Base-by-base conservation (phyloP, 1,284 basidiomycete species). In the Ceratobasidium theobromae region DNA sequence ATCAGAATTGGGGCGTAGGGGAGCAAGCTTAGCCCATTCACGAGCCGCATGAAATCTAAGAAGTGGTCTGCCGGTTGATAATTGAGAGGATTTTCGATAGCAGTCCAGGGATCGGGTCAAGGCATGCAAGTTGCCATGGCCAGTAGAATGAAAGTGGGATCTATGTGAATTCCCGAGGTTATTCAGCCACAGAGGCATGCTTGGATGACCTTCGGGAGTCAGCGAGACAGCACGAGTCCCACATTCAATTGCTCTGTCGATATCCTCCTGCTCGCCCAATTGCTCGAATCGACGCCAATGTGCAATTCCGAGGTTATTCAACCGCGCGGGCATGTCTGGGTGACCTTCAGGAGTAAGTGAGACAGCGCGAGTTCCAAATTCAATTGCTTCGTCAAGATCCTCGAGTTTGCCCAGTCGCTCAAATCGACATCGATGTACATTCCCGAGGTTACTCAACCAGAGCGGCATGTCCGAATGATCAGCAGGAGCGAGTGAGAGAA, bases 271-370 rank as follows among this genome's bases (percentile, higher is more conserved):
- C 12, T 12, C 30, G 12, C n/a, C n/a, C 12, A 18, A 6, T 5
- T 12, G n/a, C 14, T 53, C 52, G 30, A 8, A 38, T 38, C 35
- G 35, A 38, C 16, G 9, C 35, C 35, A 8, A 38, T 38, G 16
- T 38, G 35, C 8, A 8, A 38, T 16, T 16, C 35, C 35, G 9
- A 38, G 35, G 16, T 8, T 16, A 38, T 8, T 16, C 8, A 8
- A 38, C 35, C 35, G 35, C 9, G 9, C 9, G 9, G 52, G 30
- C 27, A 21, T 9, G n/a, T 30, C 28, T n/a, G 52, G 23, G 28
- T 53, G 52, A 53, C 28, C 21, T n/a, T 53, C 18, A 53, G 52
- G 52, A 12, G n/a, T n/a, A 23, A 53, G 52, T 27, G 21, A 21
- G 14, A 53, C 6, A 9, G 23, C 52, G 14, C 30, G 52, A 25